Percentiles rank a stretch among this genome's conserved stretches.
Evolutionary conservation across 805 yeast species (phyloP).

Genomic region (Pichia eremophila): DNA sequence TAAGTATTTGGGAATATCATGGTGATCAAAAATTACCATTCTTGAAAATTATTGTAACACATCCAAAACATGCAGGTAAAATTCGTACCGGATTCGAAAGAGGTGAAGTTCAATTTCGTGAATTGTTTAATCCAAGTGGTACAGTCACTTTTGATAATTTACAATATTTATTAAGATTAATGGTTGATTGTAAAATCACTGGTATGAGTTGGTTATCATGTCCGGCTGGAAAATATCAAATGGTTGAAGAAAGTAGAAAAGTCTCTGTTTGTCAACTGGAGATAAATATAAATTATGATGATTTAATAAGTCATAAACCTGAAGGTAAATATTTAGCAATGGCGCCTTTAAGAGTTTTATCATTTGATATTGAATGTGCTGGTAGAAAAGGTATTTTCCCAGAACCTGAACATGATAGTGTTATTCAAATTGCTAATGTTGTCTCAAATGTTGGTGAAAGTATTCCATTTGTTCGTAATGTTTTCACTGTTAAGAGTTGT

Average conservation of each 20-base stretch:
- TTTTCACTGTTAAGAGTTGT: constrained; percentile 87
- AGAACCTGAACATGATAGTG: constrained; percentile 87
- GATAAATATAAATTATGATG: constrained; percentile 55
- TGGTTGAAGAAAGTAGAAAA: constrained; percentile 29
- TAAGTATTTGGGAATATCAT: constrained; percentile 89
- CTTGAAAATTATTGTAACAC: constrained; percentile 59
- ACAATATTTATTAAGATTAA: constrained; percentile 72
- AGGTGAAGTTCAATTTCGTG: constrained; percentile 62
- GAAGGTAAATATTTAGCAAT: constrained; percentile 91
- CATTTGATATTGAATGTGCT: constrained; percentile 97
- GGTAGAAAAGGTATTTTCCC: constrained; percentile 97
- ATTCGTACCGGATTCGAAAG: constrained; percentile 76
- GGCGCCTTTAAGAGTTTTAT: constrained; percentile 88
- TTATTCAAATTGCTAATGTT: constrained; percentile 94
- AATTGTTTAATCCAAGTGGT: constrained; percentile 50
- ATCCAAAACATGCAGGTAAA: constrained; percentile 57
- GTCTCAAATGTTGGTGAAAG: constrained; percentile 74
- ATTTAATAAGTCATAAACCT: constrained; percentile 70
- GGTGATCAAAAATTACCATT: constrained; percentile 74
- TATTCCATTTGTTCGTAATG: constrained; percentile 89
- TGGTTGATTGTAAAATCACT: constrained; percentile 86
- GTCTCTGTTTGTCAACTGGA: constrained; percentile 84
- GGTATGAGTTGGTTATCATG: constrained; percentile 97
- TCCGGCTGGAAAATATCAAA: constrained; percentile 60
- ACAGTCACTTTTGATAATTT: constrained; percentile 81